phyloP scores from a whole-genome alignment of 768 basidiomycete species.

The Pleurotus salmoneostramineus region DNA sequence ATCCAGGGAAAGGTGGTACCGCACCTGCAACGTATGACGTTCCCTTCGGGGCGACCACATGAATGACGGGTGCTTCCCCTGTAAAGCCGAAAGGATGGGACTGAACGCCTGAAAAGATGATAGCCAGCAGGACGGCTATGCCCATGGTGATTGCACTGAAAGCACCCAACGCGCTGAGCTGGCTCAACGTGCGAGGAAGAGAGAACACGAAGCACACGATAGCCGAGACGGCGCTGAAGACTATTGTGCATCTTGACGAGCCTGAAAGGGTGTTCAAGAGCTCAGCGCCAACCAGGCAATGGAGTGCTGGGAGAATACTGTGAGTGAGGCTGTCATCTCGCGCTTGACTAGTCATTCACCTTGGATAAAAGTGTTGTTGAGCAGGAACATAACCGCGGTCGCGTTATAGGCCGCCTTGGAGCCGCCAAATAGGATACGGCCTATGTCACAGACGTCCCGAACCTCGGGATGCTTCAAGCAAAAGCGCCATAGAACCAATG shows the following conservation, averaged over 20 bases:
- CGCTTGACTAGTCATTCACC: constrained; percentile 16
- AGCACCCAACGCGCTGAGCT: constrained; percentile 35
- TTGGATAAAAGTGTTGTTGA: constrained; percentile 55
- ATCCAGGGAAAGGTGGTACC: background rate
- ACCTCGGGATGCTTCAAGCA: constrained; percentile 46
- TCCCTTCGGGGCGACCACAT: constrained; percentile 28
- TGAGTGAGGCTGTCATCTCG: no score
- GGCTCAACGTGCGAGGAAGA: constrained; percentile 38
- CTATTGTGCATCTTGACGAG: constrained; percentile 36
- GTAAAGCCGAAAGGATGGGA: constrained; percentile 36
- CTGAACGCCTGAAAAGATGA: constrained; percentile 37
- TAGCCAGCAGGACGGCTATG: constrained; percentile 37
- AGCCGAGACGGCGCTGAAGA: constrained; percentile 29
- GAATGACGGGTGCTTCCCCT: constrained; percentile 33
- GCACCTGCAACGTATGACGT: constrained; percentile 34
- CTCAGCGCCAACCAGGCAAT: constrained; percentile 41
- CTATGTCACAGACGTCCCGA: constrained; percentile 49
- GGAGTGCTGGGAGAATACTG: constrained; percentile 24
- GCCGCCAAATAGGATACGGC: constrained; percentile 40
- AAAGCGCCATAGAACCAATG: constrained; percentile 42
- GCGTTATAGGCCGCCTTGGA: constrained; percentile 44
- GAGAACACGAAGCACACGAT: constrained; percentile 36
- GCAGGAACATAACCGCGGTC: constrained; percentile 47
- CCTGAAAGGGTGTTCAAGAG: constrained; percentile 42
- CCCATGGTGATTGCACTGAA: constrained; percentile 43